A percentile compares a stretch with the other conserved stretches of the same genome.
Evolutionary conservation across 2,329 filamentous ascomycete species (phyloP).

Genomic region (Lecanicillium sp.): DNA sequence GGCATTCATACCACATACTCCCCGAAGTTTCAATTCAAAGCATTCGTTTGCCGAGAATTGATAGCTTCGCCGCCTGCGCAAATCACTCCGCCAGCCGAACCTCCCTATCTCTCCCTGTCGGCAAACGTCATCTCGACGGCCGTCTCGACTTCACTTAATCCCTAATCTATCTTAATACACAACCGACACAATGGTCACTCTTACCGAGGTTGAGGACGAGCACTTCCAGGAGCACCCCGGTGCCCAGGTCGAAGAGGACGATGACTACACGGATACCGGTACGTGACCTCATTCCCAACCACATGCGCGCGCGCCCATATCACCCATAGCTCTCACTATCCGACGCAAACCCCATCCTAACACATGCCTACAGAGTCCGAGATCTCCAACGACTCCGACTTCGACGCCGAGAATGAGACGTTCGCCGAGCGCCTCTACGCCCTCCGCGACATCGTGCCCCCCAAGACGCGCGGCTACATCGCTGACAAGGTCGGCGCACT

Average conservation of each 20-base stretch:
- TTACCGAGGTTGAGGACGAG: constrained; percentile 95
- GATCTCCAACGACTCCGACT: constrained; percentile 75
- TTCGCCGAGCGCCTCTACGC: constrained; percentile 65
- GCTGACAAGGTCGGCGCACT: constrained; percentile 55
- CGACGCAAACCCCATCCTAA: not conserved
- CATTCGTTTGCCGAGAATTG: constrained; percentile 8
- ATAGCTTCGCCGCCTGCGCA: not conserved
- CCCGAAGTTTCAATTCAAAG: constrained; percentile 2
- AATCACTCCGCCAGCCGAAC: not conserved
- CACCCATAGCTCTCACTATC: too few relatives aligned
- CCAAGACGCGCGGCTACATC: constrained; percentile 63
- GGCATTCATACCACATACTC: too few relatives aligned
- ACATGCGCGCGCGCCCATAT: too few relatives aligned
- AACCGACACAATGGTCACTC: constrained; percentile 74
- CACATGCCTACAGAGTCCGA: constrained; percentile 58
- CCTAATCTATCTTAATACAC: constrained; percentile 12
- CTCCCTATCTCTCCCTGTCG: not conserved
- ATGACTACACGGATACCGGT: constrained; percentile 94
- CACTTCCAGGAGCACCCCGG: constrained; percentile 72
- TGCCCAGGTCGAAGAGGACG: constrained; percentile 79
- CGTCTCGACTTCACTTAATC: not conserved
- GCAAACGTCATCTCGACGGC: not conserved
- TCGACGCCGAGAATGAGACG: constrained; percentile 52
- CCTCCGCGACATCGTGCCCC: constrained; percentile 70
- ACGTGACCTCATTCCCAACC: constrained; percentile 27